A percentile compares a stretch with the other conserved stretches of the same genome.
phyloP scores from a whole-genome alignment of 176 grass and related monocot species.

The Elymus sibiricus region DNA sequence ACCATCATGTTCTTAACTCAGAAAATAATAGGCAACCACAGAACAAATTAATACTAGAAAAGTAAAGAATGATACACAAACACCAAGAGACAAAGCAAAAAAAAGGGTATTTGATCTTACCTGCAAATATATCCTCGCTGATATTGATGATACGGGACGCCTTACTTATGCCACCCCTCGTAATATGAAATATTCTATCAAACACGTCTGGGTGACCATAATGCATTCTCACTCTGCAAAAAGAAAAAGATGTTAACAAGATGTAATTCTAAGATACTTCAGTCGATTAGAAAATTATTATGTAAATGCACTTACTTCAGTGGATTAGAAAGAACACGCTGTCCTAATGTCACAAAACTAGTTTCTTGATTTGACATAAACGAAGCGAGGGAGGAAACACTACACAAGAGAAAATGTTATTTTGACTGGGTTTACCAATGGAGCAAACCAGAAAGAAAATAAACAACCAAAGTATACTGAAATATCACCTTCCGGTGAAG shows the following conservation, averaged over 20 bases:
- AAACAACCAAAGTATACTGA: neutral
- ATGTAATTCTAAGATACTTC: neutral
- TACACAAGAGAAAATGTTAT: slow-evolving; percentile 26
- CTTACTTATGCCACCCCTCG: slow-evolving; percentile 93
- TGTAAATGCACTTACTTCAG: slow-evolving; percentile 61
- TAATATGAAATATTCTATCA: slow-evolving; percentile 98
- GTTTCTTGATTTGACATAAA: slow-evolving; percentile 98
- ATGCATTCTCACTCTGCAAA: slow-evolving; percentile 86
- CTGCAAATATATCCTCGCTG: slow-evolving; percentile 96
- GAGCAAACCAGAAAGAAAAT: neutral
- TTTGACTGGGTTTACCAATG: slow-evolving; percentile 12
- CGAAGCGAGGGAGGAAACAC: slow-evolving; percentile 87
- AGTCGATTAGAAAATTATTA: neutral
- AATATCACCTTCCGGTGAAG: slow-evolving; percentile 86
- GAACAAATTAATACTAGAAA: too few relatives aligned
- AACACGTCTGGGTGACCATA: slow-evolving; percentile 99
- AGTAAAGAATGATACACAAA: too few relatives aligned
- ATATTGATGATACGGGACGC: slow-evolving; percentile 92
- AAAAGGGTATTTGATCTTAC: slow-evolving; percentile 37
- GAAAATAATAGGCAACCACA: neutral
- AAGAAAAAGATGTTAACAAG: neutral
- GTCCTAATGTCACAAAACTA: slow-evolving; percentile 92
- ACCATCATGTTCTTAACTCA: slow-evolving; percentile 8
- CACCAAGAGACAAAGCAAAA: neutral
- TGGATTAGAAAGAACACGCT: slow-evolving; percentile 89